Evolutionary conservation across 306 rosid species (phyloP).

Genomic region (Prunus davidiana): DNA sequence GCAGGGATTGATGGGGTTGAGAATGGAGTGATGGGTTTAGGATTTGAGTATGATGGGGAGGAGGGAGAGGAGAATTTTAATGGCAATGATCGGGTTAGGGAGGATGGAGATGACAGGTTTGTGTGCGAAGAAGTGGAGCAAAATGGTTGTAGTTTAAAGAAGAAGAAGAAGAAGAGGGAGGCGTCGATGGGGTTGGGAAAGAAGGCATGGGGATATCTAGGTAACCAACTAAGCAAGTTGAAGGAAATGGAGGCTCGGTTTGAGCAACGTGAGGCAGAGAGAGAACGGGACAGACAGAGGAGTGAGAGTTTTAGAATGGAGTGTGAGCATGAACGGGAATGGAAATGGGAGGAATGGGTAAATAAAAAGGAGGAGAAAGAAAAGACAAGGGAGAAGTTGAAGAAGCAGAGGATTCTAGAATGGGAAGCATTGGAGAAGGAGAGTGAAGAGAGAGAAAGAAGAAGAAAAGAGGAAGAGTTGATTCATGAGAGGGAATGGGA

Average conservation of each 20-base stretch:
- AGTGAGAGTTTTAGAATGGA: constrained; percentile 54
- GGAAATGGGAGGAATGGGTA: constrained; percentile 64
- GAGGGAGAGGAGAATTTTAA: constrained; percentile 77
- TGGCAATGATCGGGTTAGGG: constrained; percentile 50
- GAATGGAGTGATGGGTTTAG: constrained; percentile 75
- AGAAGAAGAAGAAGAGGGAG: constrained; percentile 68
- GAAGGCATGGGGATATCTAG: constrained; percentile 70
- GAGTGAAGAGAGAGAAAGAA: constrained; percentile 68
- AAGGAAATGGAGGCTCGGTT: constrained; percentile 74
- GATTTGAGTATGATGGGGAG: constrained; percentile 80
- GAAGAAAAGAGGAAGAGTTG: constrained; percentile 77
- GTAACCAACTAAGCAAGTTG: constrained; percentile 61
- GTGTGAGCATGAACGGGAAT: constrained; percentile 66
- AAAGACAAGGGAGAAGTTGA: constrained; percentile 50
- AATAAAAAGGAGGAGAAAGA: constrained; percentile 57
- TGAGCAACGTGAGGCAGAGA: constrained; percentile 73
- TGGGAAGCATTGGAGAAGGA: constrained; percentile 82
- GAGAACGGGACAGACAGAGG: constrained; percentile 72
- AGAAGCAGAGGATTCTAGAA: constrained; percentile 66
- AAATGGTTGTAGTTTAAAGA: constrained; percentile 40
- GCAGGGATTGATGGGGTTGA: constrained; percentile 78
- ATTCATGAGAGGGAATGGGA: constrained; percentile 68
- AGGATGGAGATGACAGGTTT: constrained; percentile 67
- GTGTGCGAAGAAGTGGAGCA: constrained; percentile 68
- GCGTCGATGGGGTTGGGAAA: constrained; percentile 56